Percentiles rank a stretch among this genome's conserved stretches.
Conservation (phyloP, 805 yeast species). For the Starmera pachycereana region DNA sequence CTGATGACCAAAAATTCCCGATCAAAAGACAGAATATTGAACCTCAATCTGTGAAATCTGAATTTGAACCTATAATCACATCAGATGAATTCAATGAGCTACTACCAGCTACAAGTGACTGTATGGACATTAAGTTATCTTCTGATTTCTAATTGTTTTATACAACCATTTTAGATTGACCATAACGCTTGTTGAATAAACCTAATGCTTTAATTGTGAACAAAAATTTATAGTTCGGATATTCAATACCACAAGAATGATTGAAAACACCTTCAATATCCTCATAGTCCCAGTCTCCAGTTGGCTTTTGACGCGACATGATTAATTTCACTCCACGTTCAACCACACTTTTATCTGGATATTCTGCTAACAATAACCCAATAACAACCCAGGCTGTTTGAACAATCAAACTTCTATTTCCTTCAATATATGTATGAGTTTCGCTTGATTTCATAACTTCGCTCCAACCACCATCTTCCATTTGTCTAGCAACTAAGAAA, state of each 20-base stretch:
- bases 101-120: not conserved
- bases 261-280: slow-evolving; percentile 93
- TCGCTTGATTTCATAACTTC: slow-evolving; percentile 90
- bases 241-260: slow-evolving; percentile 89
- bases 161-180: not conserved
- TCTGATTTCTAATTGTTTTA: not conserved
- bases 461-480: slow-evolving; percentile 95
- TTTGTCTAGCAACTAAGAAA: slow-evolving; percentile 65
- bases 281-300: slow-evolving; percentile 84
- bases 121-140: not conserved
- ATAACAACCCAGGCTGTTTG: slow-evolving; percentile 92
- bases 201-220: slow-evolving; percentile 94
- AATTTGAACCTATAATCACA: too few species aligned
- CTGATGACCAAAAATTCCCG: too few species aligned
- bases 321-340: slow-evolving; percentile 53
- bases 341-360: slow-evolving; percentile 60
- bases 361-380: slow-evolving; percentile 69
- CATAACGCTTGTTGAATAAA: slow-evolving; percentile 31
- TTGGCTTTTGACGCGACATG: slow-evolving; percentile 51
- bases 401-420: slow-evolving; percentile 55
- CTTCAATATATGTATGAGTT: slow-evolving; percentile 61
- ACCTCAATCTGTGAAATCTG: too few species aligned
- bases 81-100: too few species aligned
- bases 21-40: too few species aligned
- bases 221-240: slow-evolving; percentile 83